Conservation (phyloP, 345 rosid genomes). For the Hibiscus tridactylites region DNA sequence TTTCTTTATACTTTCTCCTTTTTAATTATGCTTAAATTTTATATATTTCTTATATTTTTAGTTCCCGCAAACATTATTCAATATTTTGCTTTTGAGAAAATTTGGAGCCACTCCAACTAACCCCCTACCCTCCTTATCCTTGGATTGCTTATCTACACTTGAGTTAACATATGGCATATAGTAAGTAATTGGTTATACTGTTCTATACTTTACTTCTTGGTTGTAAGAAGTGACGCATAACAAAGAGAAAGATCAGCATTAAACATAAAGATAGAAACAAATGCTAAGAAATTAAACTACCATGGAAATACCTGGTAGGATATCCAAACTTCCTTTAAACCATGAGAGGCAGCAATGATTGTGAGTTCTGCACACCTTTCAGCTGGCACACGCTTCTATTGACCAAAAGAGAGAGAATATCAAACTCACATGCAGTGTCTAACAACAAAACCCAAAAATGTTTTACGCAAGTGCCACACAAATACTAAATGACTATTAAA, state of each 20-base stretch:
- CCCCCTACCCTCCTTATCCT: neutral
- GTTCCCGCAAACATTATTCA: neutral
- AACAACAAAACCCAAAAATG: neutral
- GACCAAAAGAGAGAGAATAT: constrained; percentile 6
- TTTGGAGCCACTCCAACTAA: neutral
- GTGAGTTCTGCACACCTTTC: constrained; percentile 82
- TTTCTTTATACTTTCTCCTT: neutral
- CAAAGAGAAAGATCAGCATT: neutral
- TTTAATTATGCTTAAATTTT: neutral
- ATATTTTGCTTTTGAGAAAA: neutral
- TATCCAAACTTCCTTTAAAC: constrained; percentile 93
- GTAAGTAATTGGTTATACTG: neutral
- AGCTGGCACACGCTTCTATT: constrained; percentile 73
- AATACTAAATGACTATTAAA: neutral
- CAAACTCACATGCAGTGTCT: neutral
- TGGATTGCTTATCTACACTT: neutral
- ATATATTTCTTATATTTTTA: neutral
- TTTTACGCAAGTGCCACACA: neutral
- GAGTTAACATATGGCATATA: neutral
- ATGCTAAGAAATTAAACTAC: neutral
- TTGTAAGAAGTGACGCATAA: neutral
- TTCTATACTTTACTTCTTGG: neutral
- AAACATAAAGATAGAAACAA: neutral
- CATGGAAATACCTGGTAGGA: constrained; percentile 63
- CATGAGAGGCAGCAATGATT: constrained; percentile 70